Evolutionary conservation across 1,284 basidiomycete genomes (phyloP), one percentile per base, ranked within the genome.

Genomic region (Cryptococcus sp.): DNA sequence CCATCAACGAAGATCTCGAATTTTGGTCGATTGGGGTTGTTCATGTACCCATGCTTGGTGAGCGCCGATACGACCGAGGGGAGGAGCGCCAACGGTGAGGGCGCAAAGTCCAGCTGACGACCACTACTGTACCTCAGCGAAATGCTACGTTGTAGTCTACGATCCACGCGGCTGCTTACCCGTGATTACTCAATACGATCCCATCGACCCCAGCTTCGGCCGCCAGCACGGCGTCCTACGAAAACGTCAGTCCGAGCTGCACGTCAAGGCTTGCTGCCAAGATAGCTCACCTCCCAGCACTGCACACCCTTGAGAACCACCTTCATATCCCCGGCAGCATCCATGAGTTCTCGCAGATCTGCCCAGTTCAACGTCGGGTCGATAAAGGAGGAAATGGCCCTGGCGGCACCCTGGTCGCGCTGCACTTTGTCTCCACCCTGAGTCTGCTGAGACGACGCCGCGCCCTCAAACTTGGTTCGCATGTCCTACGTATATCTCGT

Each of bases 331-430:
- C 86, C 88, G 0, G 94, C 95, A 62, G 95, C 92, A 64, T 84
- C 86, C 77, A 88, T 87, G 79, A 98, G 91, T 85, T 92, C 95
- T 6, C 84, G 79, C 39, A 97, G 80, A 72, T 98, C 93, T 41
- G 84, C 83, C 94, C 94, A 97, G 62, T 84, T 85, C 55, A 97
- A 80, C 6, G 85, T 84, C 0, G 94, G 91, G 76, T 98, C 94
- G 67, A 98, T 97, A 80, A 97, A 97, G 4, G 89, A 90, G 84
- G 93, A 76, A 68, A 98, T 97, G n/a, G 94, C 93, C 59, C 93
- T 83, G 1, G 94, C 93, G 4, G 92, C 94, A 49, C 93, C 93
- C 75, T 95, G 90, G 42, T 89, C 88, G 47, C 91, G 85, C 71
- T 94, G 88, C 22, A 93, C 83, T 22, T 82, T 82, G 60, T 84